Evolutionary conservation across 495 filamentous ascomycete genomes (phyloP).

Genomic region (Cenococcum geophilum): DNA sequence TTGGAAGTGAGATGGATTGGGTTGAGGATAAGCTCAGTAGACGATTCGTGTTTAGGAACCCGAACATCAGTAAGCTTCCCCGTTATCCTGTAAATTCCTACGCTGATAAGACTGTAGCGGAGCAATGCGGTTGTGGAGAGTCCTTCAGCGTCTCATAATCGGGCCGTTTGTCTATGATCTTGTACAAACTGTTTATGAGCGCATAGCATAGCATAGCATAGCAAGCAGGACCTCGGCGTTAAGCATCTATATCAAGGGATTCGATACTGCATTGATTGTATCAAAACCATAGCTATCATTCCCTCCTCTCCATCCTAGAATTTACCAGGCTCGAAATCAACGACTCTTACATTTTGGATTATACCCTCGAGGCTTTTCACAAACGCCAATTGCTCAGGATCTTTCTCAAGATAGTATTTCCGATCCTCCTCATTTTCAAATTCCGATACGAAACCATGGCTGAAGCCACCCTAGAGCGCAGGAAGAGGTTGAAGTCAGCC

Average conservation of each 20-base stretch:
- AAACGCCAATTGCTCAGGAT: conserved; percentile 40
- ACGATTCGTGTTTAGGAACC: conserved; percentile 90
- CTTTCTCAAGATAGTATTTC: conserved; percentile 38
- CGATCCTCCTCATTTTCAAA: conserved; percentile 48
- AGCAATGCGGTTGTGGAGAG: conserved; percentile 94
- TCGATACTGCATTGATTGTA: background rate
- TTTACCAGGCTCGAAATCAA: conserved; percentile 42
- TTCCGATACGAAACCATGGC: conserved; percentile 57
- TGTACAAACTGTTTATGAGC: background rate
- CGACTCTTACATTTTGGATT: conserved; percentile 37
- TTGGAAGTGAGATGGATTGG: conserved; percentile 99
- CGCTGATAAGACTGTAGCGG: conserved; percentile 54
- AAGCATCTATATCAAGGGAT: background rate
- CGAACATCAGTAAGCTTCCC: conserved; percentile 84
- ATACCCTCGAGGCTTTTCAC: conserved; percentile 26
- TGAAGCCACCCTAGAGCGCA: conserved; percentile 44
- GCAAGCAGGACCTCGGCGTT: background rate
- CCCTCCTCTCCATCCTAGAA: conserved; percentile 26
- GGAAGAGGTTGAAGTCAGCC: background rate
- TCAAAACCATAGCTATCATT: conserved; percentile 1
- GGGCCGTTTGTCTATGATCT: background rate
- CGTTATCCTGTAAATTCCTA: conserved; percentile 1
- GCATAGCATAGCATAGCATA: conserved; percentile 26
- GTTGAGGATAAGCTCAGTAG: conserved; percentile 86
- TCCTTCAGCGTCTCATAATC: conserved; percentile 75